Conservation (phyloP, 139 green algal species). For the Chlamydomonas incerta region DNA sequence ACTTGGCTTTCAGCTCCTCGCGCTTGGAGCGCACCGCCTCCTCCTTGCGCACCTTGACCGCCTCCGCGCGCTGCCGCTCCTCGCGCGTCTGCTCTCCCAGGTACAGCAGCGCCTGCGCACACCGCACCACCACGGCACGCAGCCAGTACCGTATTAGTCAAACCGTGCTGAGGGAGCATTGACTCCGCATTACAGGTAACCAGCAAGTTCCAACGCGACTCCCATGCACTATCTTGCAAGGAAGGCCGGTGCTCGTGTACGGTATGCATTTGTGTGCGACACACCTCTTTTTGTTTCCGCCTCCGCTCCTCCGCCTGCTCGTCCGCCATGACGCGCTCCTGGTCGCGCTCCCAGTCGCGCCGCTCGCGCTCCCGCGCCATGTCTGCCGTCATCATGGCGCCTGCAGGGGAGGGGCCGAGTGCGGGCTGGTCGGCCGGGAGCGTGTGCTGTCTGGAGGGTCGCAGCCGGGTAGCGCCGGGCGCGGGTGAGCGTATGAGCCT, state of each 20-base stretch:
- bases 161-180: too few species aligned
- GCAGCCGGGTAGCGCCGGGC: too few species aligned
- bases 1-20: constrained; percentile 70
- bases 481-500: too few species aligned
- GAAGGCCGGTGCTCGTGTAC: too few species aligned
- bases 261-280: too few species aligned
- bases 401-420: constrained; percentile 21
- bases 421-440: too few species aligned
- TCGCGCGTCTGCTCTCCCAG: constrained; percentile 58
- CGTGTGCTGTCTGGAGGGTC: too few species aligned
- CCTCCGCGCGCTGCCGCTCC: constrained; percentile 48
- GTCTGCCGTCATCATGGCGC: constrained; percentile 66
- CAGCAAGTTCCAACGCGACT: too few species aligned
- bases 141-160: too few species aligned
- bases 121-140: too few species aligned
- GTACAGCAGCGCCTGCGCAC: constrained; percentile 52
- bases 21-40: constrained; percentile 48
- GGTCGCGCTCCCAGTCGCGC: constrained; percentile 68
- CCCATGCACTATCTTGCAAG: too few species aligned
- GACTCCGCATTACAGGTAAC: too few species aligned
- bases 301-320: constrained; percentile 44
- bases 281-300: constrained; percentile 42
- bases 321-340: constrained; percentile 48
- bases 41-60: constrained; percentile 53
- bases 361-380: constrained; percentile 70